phyloP scores from a whole-genome alignment of 495 filamentous ascomycete species.

The Penicillium riverlandense region DNA sequence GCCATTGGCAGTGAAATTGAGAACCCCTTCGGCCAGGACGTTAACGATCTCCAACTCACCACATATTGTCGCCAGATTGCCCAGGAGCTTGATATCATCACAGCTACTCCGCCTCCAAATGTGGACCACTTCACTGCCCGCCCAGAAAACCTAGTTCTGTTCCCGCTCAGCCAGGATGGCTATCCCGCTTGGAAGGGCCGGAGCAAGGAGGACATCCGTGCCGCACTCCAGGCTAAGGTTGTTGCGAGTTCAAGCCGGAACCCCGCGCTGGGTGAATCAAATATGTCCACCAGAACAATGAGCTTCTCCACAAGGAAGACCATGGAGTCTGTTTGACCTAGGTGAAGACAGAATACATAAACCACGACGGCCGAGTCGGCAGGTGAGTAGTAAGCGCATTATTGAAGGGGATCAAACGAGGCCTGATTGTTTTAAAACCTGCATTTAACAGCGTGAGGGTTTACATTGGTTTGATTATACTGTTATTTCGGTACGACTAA shows the following conservation, averaged over 20 bases:
- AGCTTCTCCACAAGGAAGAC: slow-evolving; percentile 7
- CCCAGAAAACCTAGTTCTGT: slow-evolving; percentile 57
- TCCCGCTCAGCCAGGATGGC: slow-evolving; percentile 53
- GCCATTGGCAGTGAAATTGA: slow-evolving; percentile 83
- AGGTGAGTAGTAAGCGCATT: too few relatives aligned
- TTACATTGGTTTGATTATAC: too few relatives aligned
- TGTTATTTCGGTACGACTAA: too few relatives aligned
- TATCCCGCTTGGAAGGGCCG: slow-evolving; percentile 55
- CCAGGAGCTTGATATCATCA: slow-evolving; percentile 67
- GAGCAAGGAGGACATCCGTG: slow-evolving; percentile 52
- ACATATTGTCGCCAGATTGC: slow-evolving; percentile 66
- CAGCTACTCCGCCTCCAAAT: slow-evolving; percentile 47
- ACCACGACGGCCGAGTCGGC: too few relatives aligned
- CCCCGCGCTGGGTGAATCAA: slow-evolving; percentile 11
- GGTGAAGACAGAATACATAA: too few relatives aligned
- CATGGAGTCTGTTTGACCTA: slow-evolving; percentile 21
- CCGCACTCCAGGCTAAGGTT: slow-evolving; percentile 42
- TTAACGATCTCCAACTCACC: slow-evolving; percentile 80
- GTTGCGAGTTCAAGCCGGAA: slow-evolving; percentile 10
- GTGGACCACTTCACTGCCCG: slow-evolving; percentile 51
- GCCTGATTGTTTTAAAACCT: too few relatives aligned
- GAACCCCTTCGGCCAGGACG: slow-evolving; percentile 81
- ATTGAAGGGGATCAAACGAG: too few relatives aligned
- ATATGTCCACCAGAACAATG: slow-evolving; percentile 17
- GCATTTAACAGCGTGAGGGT: too few relatives aligned